Conservation (phyloP, 2,329 filamentous ascomycete genomes). For the Fusarium tanahbumbuense region DNA sequence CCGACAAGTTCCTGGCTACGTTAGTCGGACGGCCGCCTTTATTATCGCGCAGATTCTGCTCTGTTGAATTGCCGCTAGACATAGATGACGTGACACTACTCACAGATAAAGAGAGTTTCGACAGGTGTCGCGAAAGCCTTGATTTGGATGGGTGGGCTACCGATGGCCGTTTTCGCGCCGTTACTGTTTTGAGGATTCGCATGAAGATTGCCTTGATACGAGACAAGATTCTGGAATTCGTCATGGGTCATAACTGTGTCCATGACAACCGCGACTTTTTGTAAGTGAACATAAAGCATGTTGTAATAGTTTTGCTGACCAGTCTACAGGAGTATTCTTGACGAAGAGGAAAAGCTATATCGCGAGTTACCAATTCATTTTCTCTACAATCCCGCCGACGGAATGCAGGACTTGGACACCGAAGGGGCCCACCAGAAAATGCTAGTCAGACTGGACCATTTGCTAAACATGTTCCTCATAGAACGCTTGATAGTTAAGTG, state of each 20-base stretch:
- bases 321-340: neutral
- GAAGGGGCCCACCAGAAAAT: neutral
- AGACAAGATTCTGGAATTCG: neutral
- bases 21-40: neutral
- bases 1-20: neutral
- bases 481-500: neutral
- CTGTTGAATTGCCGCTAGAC: neutral
- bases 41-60: neutral
- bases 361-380: neutral
- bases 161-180: neutral
- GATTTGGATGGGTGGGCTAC: neutral
- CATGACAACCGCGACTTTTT: neutral
- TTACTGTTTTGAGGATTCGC: neutral
- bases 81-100: neutral
- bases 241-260: neutral
- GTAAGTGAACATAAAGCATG: neutral
- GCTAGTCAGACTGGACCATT: neutral
- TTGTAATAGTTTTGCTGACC: neutral
- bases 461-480: neutral
- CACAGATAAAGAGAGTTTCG: neutral
- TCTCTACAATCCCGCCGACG: rapidly evolving
- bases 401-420: neutral
- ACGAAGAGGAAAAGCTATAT: neutral
- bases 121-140: neutral
- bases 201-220: neutral